Evolutionary conservation across 305 asterid genomes (phyloP).

Genomic region (Ilex paraguariensis): DNA sequence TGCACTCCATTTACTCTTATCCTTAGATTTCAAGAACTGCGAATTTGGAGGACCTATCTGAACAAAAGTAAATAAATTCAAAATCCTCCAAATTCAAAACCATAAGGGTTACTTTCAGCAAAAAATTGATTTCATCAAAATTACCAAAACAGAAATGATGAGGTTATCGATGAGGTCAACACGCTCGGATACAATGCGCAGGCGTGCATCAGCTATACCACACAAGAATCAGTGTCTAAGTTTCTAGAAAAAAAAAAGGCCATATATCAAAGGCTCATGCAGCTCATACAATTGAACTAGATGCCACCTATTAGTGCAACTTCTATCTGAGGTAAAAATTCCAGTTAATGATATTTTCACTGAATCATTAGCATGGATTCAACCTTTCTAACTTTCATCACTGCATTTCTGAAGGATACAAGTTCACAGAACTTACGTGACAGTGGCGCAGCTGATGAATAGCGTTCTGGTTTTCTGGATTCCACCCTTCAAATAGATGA

Average conservation of each 20-base stretch:
- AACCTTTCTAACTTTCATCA: no score
- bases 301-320: no score
- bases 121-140: slow-evolving; percentile 9
- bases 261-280: no score
- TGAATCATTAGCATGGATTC: no score
- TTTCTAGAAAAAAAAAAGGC: no score
- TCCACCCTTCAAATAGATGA: slow-evolving; percentile 98
- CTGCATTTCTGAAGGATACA: no score
- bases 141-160: slow-evolving; percentile 85
- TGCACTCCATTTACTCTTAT: slow-evolving; percentile 75
- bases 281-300: no score
- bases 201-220: slow-evolving; percentile 94
- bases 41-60: slow-evolving; percentile 96
- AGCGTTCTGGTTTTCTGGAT: slow-evolving; percentile 94
- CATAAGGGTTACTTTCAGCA: neutral
- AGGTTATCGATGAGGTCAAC: slow-evolving; percentile 84
- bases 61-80: slow-evolving; percentile 23
- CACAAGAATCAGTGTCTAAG: slow-evolving; percentile 8
- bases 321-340: no score
- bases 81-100: neutral
- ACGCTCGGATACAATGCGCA: slow-evolving; percentile 96
- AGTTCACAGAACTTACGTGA: slow-evolving; percentile 59
- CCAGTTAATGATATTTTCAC: no score
- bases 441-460: slow-evolving; percentile 97
- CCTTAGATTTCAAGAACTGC: slow-evolving; percentile 67